phyloP scores from a whole-genome alignment of 75 land plant species.

The Pinus taeda region DNA sequence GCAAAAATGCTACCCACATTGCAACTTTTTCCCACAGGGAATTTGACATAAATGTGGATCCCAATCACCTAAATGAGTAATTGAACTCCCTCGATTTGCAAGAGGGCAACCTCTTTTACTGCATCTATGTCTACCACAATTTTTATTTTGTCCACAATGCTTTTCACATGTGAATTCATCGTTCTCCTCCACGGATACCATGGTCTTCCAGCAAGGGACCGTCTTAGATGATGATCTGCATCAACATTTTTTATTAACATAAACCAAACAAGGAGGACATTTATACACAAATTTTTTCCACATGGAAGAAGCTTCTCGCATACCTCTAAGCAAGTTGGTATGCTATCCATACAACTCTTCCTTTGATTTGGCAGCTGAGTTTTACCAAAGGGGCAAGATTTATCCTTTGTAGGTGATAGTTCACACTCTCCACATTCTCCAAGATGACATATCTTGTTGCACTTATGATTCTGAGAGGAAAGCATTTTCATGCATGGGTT shows the following conservation, averaged over 20 bases:
- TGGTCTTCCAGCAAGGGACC: constrained; percentile 60
- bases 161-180: constrained; percentile 65
- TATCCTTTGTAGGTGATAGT: too few relatives aligned
- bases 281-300: constrained; percentile 35
- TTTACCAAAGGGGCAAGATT: too few relatives aligned
- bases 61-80: constrained; percentile 27
- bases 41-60: constrained; percentile 81
- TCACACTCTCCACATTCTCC: too few relatives aligned
- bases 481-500: too few relatives aligned
- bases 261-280: constrained; percentile 65
- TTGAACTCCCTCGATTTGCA: constrained; percentile 17
- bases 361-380: too few relatives aligned
- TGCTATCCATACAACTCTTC: too few relatives aligned
- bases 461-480: too few relatives aligned
- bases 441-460: too few relatives aligned
- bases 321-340: too few relatives aligned
- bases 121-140: constrained; percentile 94
- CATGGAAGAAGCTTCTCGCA: constrained; percentile 18
- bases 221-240: constrained; percentile 71
- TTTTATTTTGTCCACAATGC: constrained; percentile 86
- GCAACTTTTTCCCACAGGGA: constrained; percentile 81
- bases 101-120: constrained; percentile 78
- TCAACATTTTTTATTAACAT: constrained; percentile 79
- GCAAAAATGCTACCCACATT: constrained; percentile 84
- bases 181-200: constrained; percentile 8